Evolutionary conservation across 2,329 filamentous ascomycete genomes (phyloP), one percentile per base, ranked within the genome.

Genomic region (Gaeumannomyces tritici): DNA sequence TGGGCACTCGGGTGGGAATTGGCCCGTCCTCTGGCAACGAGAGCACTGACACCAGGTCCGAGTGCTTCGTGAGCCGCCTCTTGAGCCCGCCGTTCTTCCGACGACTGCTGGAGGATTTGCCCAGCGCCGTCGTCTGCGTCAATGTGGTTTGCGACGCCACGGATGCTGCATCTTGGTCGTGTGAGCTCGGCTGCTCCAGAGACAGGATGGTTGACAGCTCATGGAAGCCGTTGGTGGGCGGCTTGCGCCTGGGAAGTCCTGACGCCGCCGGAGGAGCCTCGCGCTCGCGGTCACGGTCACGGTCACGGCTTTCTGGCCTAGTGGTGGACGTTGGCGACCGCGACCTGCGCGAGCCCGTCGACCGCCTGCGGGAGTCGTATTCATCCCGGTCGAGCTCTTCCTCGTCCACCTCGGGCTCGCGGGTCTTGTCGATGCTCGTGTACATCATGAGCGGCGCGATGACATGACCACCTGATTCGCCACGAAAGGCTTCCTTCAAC

Each of bases 41-140:
- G 11, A 99, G 79, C 3, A 96, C 91, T 0, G 95, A 98, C 54
- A 99, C 91, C 28, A 99, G 80, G 73, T 99, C 95, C 21, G 92
- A 92, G 74, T 98, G 93, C 64, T 90, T 96, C 4, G 93, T 96
- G 54, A 96, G 81, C 64, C 89, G 86, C 65, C 91, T 84, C 73
- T 89, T 91, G 42, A 91, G 77, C 56, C 79, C 81, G 81, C 75
- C 24, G 15, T 61, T 27, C 60, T 55, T 56, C n/a, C n/a, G 31
- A n/a, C 29, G 27, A 27, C 59, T 55, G 59, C 28, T 24, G 51
- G 31, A 31, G 29, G 47, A 35, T 29, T 51, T 24, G 76, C 80
- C 82, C 63, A 82, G 70, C 42, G 73, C 73, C 9, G 81, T 82
- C 12, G 78, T 78, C 64, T 83, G 81, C 3, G 83, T 85, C 35